Evolutionary conservation across 805 yeast genomes (phyloP).

Genomic region (Ogataea salicorniae): DNA sequence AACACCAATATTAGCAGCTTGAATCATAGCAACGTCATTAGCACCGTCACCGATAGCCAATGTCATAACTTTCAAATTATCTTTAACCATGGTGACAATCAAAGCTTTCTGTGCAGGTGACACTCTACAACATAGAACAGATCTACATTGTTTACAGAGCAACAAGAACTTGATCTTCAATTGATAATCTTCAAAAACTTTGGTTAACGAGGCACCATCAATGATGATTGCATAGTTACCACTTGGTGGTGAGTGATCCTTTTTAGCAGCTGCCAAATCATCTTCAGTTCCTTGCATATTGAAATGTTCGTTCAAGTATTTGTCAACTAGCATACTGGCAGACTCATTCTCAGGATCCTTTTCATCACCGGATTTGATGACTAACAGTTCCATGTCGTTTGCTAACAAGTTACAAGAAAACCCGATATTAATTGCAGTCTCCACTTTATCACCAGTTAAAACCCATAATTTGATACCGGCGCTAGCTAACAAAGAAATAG

Average conservation of each 20-base stretch:
- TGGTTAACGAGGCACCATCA: constrained; percentile 61
- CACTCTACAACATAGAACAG: constrained; percentile 81
- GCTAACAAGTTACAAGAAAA: constrained; percentile 69
- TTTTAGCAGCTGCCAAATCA: constrained; percentile 45
- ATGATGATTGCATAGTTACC: constrained; percentile 56
- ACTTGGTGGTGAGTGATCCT: constrained; percentile 61
- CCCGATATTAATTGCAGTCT: constrained; percentile 81
- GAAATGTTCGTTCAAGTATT: constrained; percentile 45
- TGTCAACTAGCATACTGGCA: constrained; percentile 32
- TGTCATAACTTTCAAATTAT: constrained; percentile 64
- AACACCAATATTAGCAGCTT: constrained; percentile 78
- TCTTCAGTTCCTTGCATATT: constrained; percentile 37
- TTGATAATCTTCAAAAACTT: constrained; percentile 36
- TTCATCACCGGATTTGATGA: constrained; percentile 40
- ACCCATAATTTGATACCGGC: constrained; percentile 85
- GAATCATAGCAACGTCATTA: constrained; percentile 85
- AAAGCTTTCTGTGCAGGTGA: constrained; percentile 81
- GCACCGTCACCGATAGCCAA: constrained; percentile 85
- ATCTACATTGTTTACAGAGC: constrained; percentile 67
- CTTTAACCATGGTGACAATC: constrained; percentile 63
- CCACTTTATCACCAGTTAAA: constrained; percentile 76
- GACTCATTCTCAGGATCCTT: constrained; percentile 19
- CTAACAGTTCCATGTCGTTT: constrained; percentile 62
- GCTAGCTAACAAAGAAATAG: constrained; percentile 57
- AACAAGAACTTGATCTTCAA: constrained; percentile 54